phyloP scores from a whole-genome alignment of 768 basidiomycete genomes.

The Auricularia heimuer region DNA sequence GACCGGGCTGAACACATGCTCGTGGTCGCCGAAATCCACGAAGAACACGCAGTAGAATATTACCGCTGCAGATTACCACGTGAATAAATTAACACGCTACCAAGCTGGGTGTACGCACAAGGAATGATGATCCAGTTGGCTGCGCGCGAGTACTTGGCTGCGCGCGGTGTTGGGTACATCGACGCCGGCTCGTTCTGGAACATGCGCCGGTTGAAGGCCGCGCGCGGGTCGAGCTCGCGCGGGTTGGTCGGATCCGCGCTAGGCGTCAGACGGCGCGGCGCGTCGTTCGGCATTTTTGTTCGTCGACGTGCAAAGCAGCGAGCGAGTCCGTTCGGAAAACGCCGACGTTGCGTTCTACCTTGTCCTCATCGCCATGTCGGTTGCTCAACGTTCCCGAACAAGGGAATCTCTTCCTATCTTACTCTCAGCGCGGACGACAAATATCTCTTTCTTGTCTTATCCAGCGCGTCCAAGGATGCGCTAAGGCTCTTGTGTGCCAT shows the following conservation, averaged over 20 bases:
- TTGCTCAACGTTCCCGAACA: no score
- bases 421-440: no score
- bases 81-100: background rate
- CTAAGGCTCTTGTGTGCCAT: no score
- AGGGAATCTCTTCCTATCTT: no score
- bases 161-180: background rate
- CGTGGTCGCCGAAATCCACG: conserved; percentile 59
- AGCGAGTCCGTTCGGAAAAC: background rate
- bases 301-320: background rate
- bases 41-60: conserved; percentile 49
- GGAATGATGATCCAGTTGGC: conserved; percentile 45
- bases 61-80: conserved; percentile 28
- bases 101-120: conserved; percentile 24
- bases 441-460: no score
- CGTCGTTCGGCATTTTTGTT: background rate
- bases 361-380: no score
- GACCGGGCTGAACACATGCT: conserved; percentile 63
- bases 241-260: background rate
- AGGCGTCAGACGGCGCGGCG: background rate
- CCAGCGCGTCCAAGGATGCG: no score
- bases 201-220: background rate
- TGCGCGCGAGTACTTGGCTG: background rate
- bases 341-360: background rate
- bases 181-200: background rate
- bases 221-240: background rate